Base-by-base conservation (phyloP, 208 protist species). In the Polymyxa betae region DNA sequence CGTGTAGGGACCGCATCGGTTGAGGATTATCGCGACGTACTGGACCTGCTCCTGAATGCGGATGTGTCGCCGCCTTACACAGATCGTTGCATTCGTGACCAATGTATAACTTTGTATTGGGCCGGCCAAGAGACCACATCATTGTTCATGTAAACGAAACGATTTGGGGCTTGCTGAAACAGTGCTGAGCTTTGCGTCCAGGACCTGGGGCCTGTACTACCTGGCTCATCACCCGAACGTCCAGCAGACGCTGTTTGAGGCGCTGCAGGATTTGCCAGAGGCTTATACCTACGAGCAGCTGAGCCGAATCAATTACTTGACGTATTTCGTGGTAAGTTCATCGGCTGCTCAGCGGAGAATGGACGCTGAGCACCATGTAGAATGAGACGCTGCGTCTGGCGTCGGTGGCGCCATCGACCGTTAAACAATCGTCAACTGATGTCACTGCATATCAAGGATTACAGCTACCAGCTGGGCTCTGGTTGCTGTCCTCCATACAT, bases 111-210 rank as follows among this genome's bases (percentile, higher is more conserved):
- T 20, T 40, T 82, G 72, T 82, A 82, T 43, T 82, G 72, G 72
- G 72, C 72, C n/a, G 72, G 72, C 72, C 72, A 82, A 43, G 72
- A 82, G n/a, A 40, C 72, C n/a, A 82, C 72, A 5, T 35, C 72
- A 5, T 16, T 82, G 5, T 82, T 82, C 72, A 35, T 82, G 49
- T 60, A 5, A 24, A 24, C 24, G 49, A n/a, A n/a, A 29, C 49
- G 49, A 60, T 24, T 5, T 24, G 49, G 5, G 24, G 12, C 49
- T 29, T 60, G 5, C 49, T 29, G 24, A 5, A 29, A 5, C 49
- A 24, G 49, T 60, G 5, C 49, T 60, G 49, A 60, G 5, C 49
- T 5, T 60, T 24, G 49, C 24, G 49, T 24, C 49, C 49, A 60
- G 49, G 72, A 82, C 72, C 16, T 82, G 72, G 72, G 72, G 16